Evolutionary conservation across 2,329 filamentous ascomycete species (phyloP).

Genomic region (Plectosphaerella sp.): DNA sequence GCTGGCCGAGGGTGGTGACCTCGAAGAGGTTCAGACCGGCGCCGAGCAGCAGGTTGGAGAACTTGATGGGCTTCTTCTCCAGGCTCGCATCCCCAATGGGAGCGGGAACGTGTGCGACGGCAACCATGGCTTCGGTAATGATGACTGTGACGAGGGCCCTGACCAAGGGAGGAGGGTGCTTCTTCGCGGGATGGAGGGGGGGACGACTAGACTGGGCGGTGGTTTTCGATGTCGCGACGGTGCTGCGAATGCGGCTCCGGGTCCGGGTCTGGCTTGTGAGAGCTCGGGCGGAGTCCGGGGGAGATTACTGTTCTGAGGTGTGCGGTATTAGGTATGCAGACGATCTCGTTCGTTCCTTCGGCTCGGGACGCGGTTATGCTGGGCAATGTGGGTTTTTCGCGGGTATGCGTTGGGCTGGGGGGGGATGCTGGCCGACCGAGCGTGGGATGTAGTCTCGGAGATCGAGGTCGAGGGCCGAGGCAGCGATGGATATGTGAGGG

Average conservation of each 20-base stretch:
- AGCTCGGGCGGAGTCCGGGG: constrained; percentile 2
- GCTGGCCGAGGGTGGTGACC: constrained; percentile 65
- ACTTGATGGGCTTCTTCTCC: constrained; percentile 99
- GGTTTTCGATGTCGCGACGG: background rate
- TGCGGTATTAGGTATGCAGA: too few species aligned
- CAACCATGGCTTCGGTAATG: constrained; percentile 58
- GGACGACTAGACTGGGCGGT: background rate
- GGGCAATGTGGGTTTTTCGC: background rate
- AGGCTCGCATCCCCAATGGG: constrained; percentile 48
- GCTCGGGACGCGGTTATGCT: constrained; percentile 4
- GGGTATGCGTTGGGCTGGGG: background rate
- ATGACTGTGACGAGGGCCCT: constrained; percentile 67
- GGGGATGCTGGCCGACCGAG: constrained; percentile 6
- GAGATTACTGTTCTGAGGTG: constrained; percentile 1
- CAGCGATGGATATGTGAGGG: too few species aligned
- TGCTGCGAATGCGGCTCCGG: too few species aligned
- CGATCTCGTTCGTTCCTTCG: background rate
- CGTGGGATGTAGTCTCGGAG: constrained; percentile 11
- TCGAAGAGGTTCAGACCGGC: constrained; percentile 96
- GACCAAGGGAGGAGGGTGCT: constrained; percentile 96
- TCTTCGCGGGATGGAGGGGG: constrained; percentile 57
- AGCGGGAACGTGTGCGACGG: constrained; percentile 49
- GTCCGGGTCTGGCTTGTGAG: too few species aligned
- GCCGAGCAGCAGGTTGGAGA: constrained; percentile 95
- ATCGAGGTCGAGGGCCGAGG: constrained; percentile 6